Base-by-base conservation (phyloP, 2,329 filamentous ascomycete species). In the Xylariaceae sp. region DNA sequence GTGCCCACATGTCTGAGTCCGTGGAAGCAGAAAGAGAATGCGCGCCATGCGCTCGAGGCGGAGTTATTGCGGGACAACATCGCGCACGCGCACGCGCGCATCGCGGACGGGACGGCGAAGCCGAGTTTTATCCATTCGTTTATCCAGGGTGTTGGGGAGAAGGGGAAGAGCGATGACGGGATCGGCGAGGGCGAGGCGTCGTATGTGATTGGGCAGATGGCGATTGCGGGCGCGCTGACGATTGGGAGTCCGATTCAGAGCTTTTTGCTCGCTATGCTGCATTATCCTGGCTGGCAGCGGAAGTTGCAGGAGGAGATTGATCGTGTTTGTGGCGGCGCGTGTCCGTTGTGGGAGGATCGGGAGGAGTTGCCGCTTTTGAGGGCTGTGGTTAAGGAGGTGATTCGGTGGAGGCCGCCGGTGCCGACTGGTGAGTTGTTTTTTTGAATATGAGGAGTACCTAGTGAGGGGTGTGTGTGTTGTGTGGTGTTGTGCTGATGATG, bases 361-460 rank as follows among this genome's bases (percentile, higher is more conserved):
- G 75, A 78, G 48, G 73, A 73, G 30, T 60, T 82, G 49, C 80
- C 79, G 3, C 64, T 77, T 59, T 68, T 81, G 47, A 72, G 79
- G 23, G 80, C 80, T 0, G 74, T 78, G 8, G 76, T 82, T 44
- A 80, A 81, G 66, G 80, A 84, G 68, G 74, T 76, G 0, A 73
- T 82, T 17, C 74, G 82, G n/a, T 83, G 80, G 79, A 73, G 80
- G 55, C 79, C 80, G 34, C 78, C 80, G 3, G 80, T 82, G 8
- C 80, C 80, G 4, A 82, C 80, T 39, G 79, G 80, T 75, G 61
- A 44, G 73, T 11, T 2, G 23, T 42, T 42, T 42, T 42, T 42
- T 42, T 9, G 1, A 42, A 13, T 18, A 18, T 2, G 17, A 18
- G 17, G 17, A 18, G 17, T 2, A 17, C 17, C 17, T 17, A 18